Base-by-base conservation (phyloP, 352 stramenopile genomes). In the Pythium grandisporangium region DNA sequence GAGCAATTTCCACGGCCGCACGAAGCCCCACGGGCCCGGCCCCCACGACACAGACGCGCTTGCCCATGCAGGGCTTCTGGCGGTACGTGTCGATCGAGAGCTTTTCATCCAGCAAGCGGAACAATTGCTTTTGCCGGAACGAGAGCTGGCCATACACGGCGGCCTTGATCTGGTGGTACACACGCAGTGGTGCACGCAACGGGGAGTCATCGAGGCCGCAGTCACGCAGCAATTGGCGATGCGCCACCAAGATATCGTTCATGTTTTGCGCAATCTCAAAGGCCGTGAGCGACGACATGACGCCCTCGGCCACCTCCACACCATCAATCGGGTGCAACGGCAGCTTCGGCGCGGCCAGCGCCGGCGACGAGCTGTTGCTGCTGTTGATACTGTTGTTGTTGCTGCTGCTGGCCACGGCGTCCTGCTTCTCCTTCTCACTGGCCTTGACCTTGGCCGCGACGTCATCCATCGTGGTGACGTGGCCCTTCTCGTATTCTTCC, bases 41-140 rank as follows among this genome's bases (percentile, higher is more conserved):
- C 6, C 79, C 79, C 29, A 88, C 66, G 22, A 93, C 63, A 30
- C 74, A 81, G 5, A 93, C 73, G 16, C 69, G 71, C 57, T 87
- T 81, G 53, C 72, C 60, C 6, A 61, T 51, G n/a, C 67, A 73
- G 11, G 70, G 74, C 45, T 80, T 68, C 26, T 64, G 60, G 19
- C 61, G 67, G 55, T 83, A 83, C 20, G 68, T 58, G 16, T 82
- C 63, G 24, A 63, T 41, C 23, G 58, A 56, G 24, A 81, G 56
- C 42, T 79, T 79, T 12, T 56, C 42, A 37, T 87, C 70, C 17
- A 87, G 39, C 2, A 87, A 59, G 48, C 80, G 80, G 55, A 87
- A 87, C 25, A 87, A 66, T 44, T 87, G 73, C 44, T 79, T 78
- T 38, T 87, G 73, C 6, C 73, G 73, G 61, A 87, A 87, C 11